Percentiles rank a stretch among this genome's conserved stretches.
phyloP scores from a whole-genome alignment of 2,329 filamentous ascomycete species.

The Talaromyces sp. region DNA sequence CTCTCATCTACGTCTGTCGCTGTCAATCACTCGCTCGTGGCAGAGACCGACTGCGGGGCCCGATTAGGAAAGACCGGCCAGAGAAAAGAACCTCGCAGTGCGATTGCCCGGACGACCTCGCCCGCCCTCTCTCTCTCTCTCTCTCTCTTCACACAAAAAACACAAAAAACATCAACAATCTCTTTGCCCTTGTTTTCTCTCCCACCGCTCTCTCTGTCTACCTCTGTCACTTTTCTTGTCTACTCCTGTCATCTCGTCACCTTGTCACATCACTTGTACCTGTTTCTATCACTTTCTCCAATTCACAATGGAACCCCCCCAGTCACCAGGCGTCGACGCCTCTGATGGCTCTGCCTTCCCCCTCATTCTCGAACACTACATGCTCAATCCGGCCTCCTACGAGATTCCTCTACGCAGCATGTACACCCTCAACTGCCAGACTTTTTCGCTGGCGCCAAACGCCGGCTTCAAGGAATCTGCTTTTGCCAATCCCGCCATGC shows the following conservation, averaged over 20 bases:
- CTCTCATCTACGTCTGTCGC: not conserved
- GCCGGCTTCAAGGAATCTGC: constrained; percentile 26
- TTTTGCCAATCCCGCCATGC: constrained; percentile 28
- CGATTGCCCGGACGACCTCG: not conserved
- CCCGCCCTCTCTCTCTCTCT: not conserved
- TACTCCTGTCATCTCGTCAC: not conserved
- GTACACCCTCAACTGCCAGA: constrained; percentile 60
- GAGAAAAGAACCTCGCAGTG: not conserved
- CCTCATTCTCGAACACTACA: constrained; percentile 55
- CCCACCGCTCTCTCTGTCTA: not conserved
- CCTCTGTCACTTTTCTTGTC: not conserved
- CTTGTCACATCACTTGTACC: not conserved
- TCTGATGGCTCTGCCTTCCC: constrained; percentile 40
- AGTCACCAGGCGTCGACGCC: constrained; percentile 16
- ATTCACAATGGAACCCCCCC: constrained; percentile 11
- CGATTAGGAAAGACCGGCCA: not conserved
- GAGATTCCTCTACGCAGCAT: constrained; percentile 63
- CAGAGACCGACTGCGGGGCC: constrained; percentile 1
- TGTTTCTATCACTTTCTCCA: not conserved
- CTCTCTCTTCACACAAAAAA: not conserved
- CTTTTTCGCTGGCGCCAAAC: constrained; percentile 24
- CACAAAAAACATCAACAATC: not conserved
- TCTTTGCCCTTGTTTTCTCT: not conserved
- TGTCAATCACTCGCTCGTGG: constrained; percentile 15
- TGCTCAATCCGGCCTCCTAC: constrained; percentile 58